Percentiles rank a stretch among this genome's conserved stretches.
These are phyloP conservation scores for Wallacemonas sp. DNA, from an alignment of 208 protist species.

Conservation along the genomic window DNA sequence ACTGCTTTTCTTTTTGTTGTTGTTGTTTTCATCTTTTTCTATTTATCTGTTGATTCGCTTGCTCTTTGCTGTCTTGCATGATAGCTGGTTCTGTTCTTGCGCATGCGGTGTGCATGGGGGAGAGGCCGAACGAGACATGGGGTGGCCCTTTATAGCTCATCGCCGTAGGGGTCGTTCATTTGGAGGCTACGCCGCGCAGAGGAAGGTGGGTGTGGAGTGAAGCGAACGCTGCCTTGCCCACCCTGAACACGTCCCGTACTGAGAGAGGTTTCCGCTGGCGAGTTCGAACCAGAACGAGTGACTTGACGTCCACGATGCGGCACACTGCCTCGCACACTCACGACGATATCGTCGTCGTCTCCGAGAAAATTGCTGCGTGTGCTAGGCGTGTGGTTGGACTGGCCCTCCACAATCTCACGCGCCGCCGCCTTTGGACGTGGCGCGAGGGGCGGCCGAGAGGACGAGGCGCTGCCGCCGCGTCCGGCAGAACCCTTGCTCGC, in stretches of 20 bases:
- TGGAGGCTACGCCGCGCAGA: not conserved
- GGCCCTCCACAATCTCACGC: no score
- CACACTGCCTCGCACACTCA: not conserved
- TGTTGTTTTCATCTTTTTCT: no score
- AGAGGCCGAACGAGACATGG: not conserved
- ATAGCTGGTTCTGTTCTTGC: no score
- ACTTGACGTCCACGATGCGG: not conserved
- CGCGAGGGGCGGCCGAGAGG: conserved; percentile 1
- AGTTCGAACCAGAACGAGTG: not conserved
- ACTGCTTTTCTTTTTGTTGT: no score
- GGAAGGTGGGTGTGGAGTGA: not conserved
- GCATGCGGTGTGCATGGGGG: no score
- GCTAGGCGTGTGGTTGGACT: no score
- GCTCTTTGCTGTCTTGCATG: no score
- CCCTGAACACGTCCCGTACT: not conserved
- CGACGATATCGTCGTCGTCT: conserved; percentile 4
- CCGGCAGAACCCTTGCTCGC: no score
- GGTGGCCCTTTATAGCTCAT: not conserved
- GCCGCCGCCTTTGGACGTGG: conserved; percentile 4
- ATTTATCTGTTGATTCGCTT: no score
- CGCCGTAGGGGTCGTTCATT: not conserved
- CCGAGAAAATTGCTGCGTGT: no score
- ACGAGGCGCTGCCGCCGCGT: not conserved
- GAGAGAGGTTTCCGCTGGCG: not conserved
- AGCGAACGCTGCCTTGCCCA: not conserved